A percentile compares a stretch with the other conserved stretches of the same genome.
These are phyloP conservation scores for Conidiobolus incongruus DNA, from an alignment of 371 early-diverging fungal species.

Conservation along the genomic window DNA sequence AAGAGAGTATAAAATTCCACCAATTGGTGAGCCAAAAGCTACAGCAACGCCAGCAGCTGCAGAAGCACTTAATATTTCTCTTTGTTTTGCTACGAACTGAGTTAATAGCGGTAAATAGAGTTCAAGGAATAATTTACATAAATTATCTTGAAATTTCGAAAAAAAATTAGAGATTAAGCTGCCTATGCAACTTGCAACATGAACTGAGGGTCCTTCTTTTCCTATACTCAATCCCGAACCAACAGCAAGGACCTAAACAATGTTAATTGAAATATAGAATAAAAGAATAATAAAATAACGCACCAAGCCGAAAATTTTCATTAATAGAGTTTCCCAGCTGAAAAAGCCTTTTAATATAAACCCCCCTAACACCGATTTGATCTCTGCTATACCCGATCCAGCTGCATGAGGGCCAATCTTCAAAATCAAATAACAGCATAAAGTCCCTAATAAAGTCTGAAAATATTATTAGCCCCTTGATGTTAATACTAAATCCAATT, in stretches of 20 bases:
- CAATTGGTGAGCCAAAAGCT: conserved; percentile 90
- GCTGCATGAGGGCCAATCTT: conserved; percentile 66
- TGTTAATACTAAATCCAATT: no score
- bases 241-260: conserved; percentile 41
- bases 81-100: conserved; percentile 35
- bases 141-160: conserved; percentile 57
- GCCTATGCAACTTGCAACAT: conserved; percentile 78
- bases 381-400: conserved; percentile 86
- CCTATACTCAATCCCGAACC: conserved; percentile 79
- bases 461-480: not conserved
- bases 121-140: conserved; percentile 19
- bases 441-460: conserved; percentile 15
- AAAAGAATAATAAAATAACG: conserved; percentile 30
- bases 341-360: conserved; percentile 79
- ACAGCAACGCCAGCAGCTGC: conserved; percentile 88
- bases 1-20: conserved; percentile 88
- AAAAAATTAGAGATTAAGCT: conserved; percentile 70
- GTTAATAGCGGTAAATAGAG: no score
- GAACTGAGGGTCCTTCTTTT: conserved; percentile 90
- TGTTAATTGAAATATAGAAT: conserved; percentile 3
- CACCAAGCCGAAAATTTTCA: conserved; percentile 70
- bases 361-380: conserved; percentile 82
- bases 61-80: conserved; percentile 82
- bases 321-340: conserved; percentile 56
- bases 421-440: conserved; percentile 39